Conservation (phyloP, 2,329 filamentous ascomycete genomes). For the Fusarium floridanum region DNA sequence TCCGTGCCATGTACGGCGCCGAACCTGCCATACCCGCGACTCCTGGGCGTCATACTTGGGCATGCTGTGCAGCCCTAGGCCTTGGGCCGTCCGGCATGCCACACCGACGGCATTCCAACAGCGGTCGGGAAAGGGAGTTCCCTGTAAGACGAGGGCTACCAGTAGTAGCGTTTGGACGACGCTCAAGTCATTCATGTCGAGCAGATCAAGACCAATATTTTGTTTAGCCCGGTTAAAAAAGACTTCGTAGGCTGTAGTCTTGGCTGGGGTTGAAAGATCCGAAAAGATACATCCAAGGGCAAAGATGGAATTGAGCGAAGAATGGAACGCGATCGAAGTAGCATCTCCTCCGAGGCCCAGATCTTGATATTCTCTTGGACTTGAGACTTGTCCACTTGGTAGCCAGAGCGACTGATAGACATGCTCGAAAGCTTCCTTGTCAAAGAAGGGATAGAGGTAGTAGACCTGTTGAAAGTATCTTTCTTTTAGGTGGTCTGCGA, state of each 20-base stretch:
- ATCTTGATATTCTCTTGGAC: background rate
- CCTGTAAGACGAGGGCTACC: background rate
- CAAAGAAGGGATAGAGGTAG: slow-evolving; percentile 60
- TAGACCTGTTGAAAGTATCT: slow-evolving; percentile 56
- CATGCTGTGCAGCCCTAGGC: background rate
- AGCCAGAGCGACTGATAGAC: slow-evolving; percentile 57
- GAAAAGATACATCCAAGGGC: background rate
- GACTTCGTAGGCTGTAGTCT: background rate
- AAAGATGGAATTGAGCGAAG: background rate
- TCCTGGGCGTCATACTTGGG: background rate
- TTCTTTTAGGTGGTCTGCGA: slow-evolving; percentile 12
- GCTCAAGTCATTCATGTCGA: background rate
- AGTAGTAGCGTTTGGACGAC: background rate
- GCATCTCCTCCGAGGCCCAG: background rate
- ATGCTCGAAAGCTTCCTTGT: slow-evolving; percentile 55
- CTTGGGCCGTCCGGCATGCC: background rate
- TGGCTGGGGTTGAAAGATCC: background rate
- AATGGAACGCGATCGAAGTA: background rate
- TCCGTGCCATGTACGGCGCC: background rate
- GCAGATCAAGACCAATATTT: background rate
- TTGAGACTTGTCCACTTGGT: slow-evolving; percentile 12
- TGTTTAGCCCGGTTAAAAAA: background rate
- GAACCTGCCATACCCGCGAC: background rate
- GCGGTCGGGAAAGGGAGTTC: background rate
- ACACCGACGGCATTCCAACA: background rate